Evolutionary conservation across 805 yeast species (phyloP), one percentile per base, ranked within the genome.

Genomic region (Candida taoyuanica): DNA sequence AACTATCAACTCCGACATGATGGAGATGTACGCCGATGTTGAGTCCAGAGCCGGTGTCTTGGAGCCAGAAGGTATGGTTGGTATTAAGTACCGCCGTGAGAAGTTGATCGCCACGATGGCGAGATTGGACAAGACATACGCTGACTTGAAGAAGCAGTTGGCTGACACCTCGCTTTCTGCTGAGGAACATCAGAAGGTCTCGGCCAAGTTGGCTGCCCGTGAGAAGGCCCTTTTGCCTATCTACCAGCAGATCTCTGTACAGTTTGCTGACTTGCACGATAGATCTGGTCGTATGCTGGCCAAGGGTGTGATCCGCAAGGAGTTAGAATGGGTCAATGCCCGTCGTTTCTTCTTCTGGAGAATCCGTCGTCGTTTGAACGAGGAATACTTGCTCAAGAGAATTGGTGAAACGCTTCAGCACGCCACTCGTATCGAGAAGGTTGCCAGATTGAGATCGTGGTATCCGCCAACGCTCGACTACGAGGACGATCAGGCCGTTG

Each of bases 271-370:
- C 63, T 74, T 93, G 60, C 99, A 93, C 60, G 99, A 93, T 63
- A 80, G 97, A 68, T 81, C 97, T 12, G 95, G 93, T 26, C 91
- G 98, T 67, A 93, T 93, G 98, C 64, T 84, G 66, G 94, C 95
- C 39, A 94, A 93, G 75, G 95, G 91, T 42, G 84, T 82, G 42
- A 87, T 93, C 55, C 75, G 83, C 52, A 82, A 84, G 60, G 93
- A 87, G 53, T 67, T 93, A 37, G 79, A 83, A 55, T 89, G 96
- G 96, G 63, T 64, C 32, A 73, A 88, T 35, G 76, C 97, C 21
- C 86, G 99, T 73, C 80, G 98, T 58, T 85, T 74, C 79, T 93
- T 93, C 80, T 93, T 86, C 93, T 93, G 98, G 98, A 81, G 99
- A 66, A 76, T 87, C 46, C 85, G 97, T 70, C 83, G 98, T 68